Base-by-base conservation (phyloP, 1,284 basidiomycete species). In the Termitomyces sp. region DNA sequence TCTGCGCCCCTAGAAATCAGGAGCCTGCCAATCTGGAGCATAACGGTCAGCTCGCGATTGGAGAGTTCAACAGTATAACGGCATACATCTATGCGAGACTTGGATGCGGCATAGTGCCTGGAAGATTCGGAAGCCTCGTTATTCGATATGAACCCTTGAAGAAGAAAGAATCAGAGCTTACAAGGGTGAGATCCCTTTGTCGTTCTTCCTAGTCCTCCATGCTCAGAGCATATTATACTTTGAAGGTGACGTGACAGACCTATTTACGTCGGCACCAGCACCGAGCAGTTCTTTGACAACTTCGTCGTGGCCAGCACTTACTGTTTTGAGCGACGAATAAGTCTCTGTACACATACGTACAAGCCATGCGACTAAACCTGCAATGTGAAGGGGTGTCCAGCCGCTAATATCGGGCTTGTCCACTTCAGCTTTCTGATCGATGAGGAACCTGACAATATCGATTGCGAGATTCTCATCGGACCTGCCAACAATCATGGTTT, bases 91-190 rank as follows among this genome's bases (percentile, higher is more conserved):
- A 93, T 81, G 46, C 87, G 86, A 41, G 92, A 89, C 70, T 95
- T 97, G 16, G 93, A 97, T 38, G 93, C 94, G 28, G 93, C 93
- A 63, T 97, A 97, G 70, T 97, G 93, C 64, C 93, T 94, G 59
- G 28, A 55, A 57, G 53, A 41, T 49, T 54, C 55, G 38, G 44
- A 50, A 55, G 54, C 51, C 43, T 44, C 16, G 31, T 38, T 41
- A 35, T 53, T 57, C 46, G 37, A 55, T 41, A 39, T 41, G 45
- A 26, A 43, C 48, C 45, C 46, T 52, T 42, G 34, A 52, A 53
- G 45, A 50, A 31, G 45, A 48, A 33, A 43, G 33, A 51, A n/a
- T 21, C 19, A 19, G 30, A 49, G 72, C 88, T 69, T 67, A 93
- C 92, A 97, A 68, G 44, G 93, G 81, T 4, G 90, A 93, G 53